Evolutionary conservation across 805 yeast species (phyloP), one percentile per base, ranked within the genome.

Genomic region (Candida gorgasii): DNA sequence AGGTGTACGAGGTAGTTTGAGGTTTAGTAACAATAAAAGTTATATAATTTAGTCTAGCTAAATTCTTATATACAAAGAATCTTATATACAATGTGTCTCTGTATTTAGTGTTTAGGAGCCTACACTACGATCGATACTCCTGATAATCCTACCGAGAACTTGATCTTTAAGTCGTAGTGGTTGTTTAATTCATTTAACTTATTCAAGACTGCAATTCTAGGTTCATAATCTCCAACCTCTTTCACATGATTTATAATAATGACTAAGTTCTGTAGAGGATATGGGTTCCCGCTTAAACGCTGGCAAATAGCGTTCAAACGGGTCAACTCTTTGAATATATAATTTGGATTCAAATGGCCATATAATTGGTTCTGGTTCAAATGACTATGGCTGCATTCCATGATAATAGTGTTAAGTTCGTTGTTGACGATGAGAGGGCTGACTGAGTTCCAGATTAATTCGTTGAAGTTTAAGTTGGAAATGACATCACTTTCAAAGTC

Each of bases 271-370:
- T 57, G 46, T 27, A 81, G 63, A 2, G 78, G 74, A n/a, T 51
- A 42, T 9, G 53, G 46, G 6, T 16, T n/a, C n/a, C 19, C 14
- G 2, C 26, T 39, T 2, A 34, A 34, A 8, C 48, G 32, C 18
- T 22, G 46, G 39, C 40, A 39, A 16, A 45, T 60, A 50, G 42
- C 49, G 49, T 22, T 31, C 9, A 69, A 53, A 19, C 44, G 47
- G 12, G 39, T 36, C 18, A 90, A 63, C 54, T 88, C 96, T 5
- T 63, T 55, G 9, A 86, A 71, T 20, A 89, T 60, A 50, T 75
- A 74, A 2, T 59, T 52, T 3, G 97, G 95, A 9, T 85, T 82
- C 62, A 89, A 57, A 62, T 89, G 97, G 2, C 97, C 97, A 58
- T 79, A 89, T 18, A 88, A 54, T 5, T 72, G 70, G 8, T 66